These are phyloP conservation scores for Globisporangium irregulare DNA, from an alignment of 352 stramenopile genomes.

Conservation along the genomic window DNA sequence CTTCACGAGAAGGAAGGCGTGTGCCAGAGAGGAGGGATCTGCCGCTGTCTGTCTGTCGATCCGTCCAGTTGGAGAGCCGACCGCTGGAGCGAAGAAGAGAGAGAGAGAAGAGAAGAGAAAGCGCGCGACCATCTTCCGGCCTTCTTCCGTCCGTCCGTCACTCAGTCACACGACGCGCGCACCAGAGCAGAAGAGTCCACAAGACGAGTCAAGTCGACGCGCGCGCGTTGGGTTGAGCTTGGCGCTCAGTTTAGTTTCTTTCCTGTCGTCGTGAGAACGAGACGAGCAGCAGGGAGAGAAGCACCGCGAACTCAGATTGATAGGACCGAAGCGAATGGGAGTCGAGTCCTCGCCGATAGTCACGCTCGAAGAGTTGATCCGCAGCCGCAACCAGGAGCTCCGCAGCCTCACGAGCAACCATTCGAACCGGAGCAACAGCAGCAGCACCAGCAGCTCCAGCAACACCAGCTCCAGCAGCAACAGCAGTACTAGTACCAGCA, in stretches of 20 bases:
- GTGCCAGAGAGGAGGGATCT: neutral
- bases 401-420: constrained; percentile 2
- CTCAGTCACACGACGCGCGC: neutral
- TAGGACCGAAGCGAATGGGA: neutral
- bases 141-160: neutral
- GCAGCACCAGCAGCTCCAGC: neutral
- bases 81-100: neutral
- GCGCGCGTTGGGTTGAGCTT: neutral
- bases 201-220: neutral
- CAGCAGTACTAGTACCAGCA: neutral
- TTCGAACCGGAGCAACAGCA: constrained; percentile 11
- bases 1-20: neutral
- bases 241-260: constrained; percentile 7
- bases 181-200: neutral
- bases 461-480: neutral
- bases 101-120: neutral
- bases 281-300: neutral
- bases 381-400: constrained; percentile 1
- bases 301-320: neutral
- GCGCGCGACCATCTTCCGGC: neutral
- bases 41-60: neutral
- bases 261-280: neutral
- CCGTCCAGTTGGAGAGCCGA: neutral
- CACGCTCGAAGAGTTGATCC: constrained; percentile 6
- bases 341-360: constrained; percentile 5